Evolutionary conservation across 2,329 filamentous ascomycete genomes (phyloP), one percentile per base, ranked within the genome.

Genomic region (Sporothrix protearum): DNA sequence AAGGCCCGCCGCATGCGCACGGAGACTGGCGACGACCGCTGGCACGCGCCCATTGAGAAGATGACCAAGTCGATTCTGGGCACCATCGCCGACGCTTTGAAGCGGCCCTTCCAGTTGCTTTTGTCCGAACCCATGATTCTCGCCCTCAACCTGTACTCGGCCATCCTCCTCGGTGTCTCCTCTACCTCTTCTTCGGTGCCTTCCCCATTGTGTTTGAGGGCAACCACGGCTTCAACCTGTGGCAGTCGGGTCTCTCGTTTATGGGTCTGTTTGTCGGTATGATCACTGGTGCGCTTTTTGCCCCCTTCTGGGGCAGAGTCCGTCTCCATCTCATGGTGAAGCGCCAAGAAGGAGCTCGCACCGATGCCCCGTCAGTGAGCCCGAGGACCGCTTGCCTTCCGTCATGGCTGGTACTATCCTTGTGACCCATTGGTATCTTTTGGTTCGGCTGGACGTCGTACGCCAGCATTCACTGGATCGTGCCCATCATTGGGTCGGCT

Each of bases 171-270:
- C 8, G 94, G 94, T 5, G 91, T 97, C 59, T 97, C 59, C 82
- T 97, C 2, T 97, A 97, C 78, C 87, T 97, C 51, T 97, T 96
- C 83, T 96, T 97, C 79, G 93, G 93, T 25, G 93, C 94, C 0
- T 97, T 97, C 77, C 87, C 91, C 5, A 83, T 96, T 59, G 89
- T 97, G 19, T 97, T 97, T 77, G 79, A 84, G 33, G 87, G 85
- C 59, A 89, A 91, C 63, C 91, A 96, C 78, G 89, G 87, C 25
- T 94, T 97, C 82, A 88, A 88, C 69, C 83, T 93, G 12, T 96
- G 91, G 85, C 91, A 97, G 80, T 84, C 88, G 12, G 94, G 94
- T n/a, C 82, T 96, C 71, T 86, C 89, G 16, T 97, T 97, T 80
- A 77, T 96, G 63, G 91, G 89, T 16, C 85, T 92, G 71, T 84